Conservation (phyloP, 495 filamentous ascomycete species). For the Daldinia decipiens region DNA sequence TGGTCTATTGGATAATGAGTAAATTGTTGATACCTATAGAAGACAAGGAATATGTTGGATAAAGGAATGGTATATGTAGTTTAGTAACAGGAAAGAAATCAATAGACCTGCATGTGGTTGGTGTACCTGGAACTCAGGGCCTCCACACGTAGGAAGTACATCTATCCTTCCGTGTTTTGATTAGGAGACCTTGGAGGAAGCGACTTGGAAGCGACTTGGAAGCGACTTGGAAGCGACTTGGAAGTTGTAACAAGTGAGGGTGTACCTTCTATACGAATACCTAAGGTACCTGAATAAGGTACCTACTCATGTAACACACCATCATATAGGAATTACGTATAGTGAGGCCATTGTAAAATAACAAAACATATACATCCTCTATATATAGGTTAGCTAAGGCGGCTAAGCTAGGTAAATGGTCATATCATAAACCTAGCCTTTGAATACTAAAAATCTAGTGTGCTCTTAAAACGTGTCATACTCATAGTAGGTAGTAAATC, state of each 20-base stretch:
- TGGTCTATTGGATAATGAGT: constrained; percentile 19
- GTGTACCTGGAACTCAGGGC: not conserved
- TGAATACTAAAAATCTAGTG: constrained; percentile 12
- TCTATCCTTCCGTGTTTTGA: not conserved
- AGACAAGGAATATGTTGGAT: constrained; percentile 12
- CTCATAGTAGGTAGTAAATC: constrained; percentile 16
- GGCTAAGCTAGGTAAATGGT: not conserved
- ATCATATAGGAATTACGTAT: not conserved
- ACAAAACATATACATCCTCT: not conserved
- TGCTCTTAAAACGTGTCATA: constrained; percentile 15
- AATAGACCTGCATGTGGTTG: not conserved
- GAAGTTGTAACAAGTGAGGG: not conserved
- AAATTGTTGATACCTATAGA: constrained; percentile 5
- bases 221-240: not conserved
- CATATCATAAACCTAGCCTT: constrained; percentile 2
- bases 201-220: not conserved
- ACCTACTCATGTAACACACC: no score
- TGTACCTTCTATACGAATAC: not conserved
- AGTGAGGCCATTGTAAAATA: not conserved
- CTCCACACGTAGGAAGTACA: not conserved
- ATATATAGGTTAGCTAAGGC: not conserved
- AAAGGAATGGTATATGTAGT: not conserved
- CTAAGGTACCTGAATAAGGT: not conserved
- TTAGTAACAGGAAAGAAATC: not conserved
- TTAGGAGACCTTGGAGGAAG: not conserved